Evolutionary conservation across 192 early-diverging fungal species (phyloP).

Genomic region (Podila clonocystis): DNA sequence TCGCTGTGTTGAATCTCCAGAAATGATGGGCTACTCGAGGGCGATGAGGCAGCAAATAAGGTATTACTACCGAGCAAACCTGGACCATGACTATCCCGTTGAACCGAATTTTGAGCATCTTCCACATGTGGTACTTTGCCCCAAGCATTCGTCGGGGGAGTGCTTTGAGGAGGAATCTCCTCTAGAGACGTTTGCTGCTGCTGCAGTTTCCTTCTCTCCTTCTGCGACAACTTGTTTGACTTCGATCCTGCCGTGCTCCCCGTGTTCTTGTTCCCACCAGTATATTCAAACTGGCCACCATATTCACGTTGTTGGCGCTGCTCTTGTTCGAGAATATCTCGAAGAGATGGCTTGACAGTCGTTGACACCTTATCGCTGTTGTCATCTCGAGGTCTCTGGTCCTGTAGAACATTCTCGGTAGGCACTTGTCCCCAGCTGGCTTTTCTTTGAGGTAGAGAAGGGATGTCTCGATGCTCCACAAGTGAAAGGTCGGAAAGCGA

Average conservation of each 20-base stretch:
- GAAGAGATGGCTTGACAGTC: slow-evolving; percentile 40
- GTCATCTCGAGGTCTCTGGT: background rate
- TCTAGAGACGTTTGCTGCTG: slow-evolving; percentile 23
- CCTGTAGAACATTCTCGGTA: slow-evolving; percentile 2
- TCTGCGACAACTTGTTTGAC: slow-evolving; percentile 44
- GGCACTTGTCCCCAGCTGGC: slow-evolving; percentile 18
- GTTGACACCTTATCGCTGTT: background rate
- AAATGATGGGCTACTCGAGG: background rate
- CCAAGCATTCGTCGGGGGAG: slow-evolving; percentile 7
- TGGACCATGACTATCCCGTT: background rate
- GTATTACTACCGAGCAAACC: background rate
- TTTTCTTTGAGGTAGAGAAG: slow-evolving; percentile 11
- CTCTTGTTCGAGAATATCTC: slow-evolving; percentile 56
- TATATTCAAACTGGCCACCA: background rate
- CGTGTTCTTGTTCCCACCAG: background rate
- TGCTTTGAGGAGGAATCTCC: slow-evolving; percentile 10
- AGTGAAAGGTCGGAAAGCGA: slow-evolving; percentile 1
- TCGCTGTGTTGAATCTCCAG: slow-evolving; percentile 40
- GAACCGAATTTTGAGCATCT: background rate
- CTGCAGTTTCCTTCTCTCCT: slow-evolving; percentile 38
- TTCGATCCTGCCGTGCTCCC: slow-evolving; percentile 6
- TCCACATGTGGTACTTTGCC: background rate
- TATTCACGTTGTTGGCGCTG: slow-evolving; percentile 14
- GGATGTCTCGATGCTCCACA: slow-evolving; percentile 17
- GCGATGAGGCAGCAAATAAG: no score